phyloP scores from a whole-genome alignment of 1,139 yeast species.

The Suhomyces guaymorum region DNA sequence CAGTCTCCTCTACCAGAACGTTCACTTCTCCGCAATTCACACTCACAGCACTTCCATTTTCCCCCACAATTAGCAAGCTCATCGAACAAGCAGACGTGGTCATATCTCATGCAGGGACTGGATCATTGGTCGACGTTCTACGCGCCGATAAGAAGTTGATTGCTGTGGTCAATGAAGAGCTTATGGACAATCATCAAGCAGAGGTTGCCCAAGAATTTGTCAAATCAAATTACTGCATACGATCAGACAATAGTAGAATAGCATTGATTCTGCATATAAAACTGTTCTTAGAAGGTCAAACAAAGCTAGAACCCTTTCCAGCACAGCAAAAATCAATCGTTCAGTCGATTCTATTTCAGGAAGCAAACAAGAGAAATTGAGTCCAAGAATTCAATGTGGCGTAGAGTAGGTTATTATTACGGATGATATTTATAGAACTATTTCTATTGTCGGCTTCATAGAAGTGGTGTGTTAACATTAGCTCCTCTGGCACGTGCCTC shows the following conservation, averaged over 20 bases:
- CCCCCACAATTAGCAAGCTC: slow-evolving; percentile 38
- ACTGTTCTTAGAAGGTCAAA: not conserved
- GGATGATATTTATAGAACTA: not conserved
- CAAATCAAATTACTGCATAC: slow-evolving; percentile 16
- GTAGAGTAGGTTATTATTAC: not conserved
- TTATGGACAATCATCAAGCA: slow-evolving; percentile 86
- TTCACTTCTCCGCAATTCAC: slow-evolving; percentile 10
- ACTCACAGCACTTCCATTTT: slow-evolving; percentile 48
- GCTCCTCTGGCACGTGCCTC: too few relatives aligned
- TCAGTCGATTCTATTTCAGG: slow-evolving; percentile 12
- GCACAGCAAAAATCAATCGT: slow-evolving; percentile 7
- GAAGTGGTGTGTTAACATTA: too few relatives aligned
- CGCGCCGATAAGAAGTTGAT: slow-evolving; percentile 57
- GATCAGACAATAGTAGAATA: slow-evolving; percentile 1
- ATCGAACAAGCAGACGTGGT: slow-evolving; percentile 54
- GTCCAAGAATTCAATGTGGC: not conserved
- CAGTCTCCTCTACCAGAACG: not conserved
- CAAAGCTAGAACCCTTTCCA: slow-evolving; percentile 8
- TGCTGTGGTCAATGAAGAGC: slow-evolving; percentile 64
- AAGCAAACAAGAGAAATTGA: slow-evolving; percentile 4
- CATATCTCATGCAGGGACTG: slow-evolving; percentile 92
- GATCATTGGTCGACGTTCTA: slow-evolving; percentile 80
- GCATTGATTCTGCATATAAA: slow-evolving; percentile 2
- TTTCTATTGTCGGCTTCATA: slow-evolving; percentile 1
- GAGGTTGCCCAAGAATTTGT: slow-evolving; percentile 70